Base-by-base conservation (phyloP, 495 filamentous ascomycete species). In the Podospora bellae-mahoneyi region DNA sequence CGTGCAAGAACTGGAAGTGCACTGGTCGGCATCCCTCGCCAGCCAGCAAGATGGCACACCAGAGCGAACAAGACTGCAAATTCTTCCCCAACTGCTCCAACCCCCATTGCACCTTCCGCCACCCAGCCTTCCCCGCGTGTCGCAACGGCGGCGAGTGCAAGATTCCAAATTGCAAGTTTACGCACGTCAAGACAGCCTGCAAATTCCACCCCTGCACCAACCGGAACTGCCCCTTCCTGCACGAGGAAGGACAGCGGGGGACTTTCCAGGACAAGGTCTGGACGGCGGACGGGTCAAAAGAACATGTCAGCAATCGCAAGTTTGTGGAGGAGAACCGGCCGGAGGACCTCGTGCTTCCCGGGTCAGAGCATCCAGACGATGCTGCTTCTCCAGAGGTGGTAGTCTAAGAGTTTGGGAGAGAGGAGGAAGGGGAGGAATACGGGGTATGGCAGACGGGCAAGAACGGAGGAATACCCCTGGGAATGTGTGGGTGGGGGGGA, bases 21-120 rank as follows among this genome's bases (percentile, higher is more conserved):
- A 90, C 90, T 2, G 94, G 87, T 27, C 89, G 91, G 13, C 95
- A 99, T 76, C 95, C 95, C 5, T 98, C 95, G 20, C 95, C 96
- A 13, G 92, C 94, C 10, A 84, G 89, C 68, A 91, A 88, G 76
- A 76, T 85, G 44, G 87, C 88, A 15, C 90, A 92, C 78, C 90
- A 95, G 76, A 84, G 88, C 61, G 91, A 96, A 75, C 86, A 89
- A 75, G 89, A 97, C 73, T 99, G 95, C 89, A 91, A 88, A 73
- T 99, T 94, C 84, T 97, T 88, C 77, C 93, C 95, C 55, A 91
- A 97, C 80, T 99, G 95, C 83, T 89, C 91, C 54, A 97, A 96
- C 75, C 84, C 89, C 7, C 79, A 84, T 66, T 99, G 95, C 75
- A 86, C 91, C 10, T 99, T 96, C 82, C 89, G 88, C 76, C 95